A percentile compares a stretch with the other conserved stretches of the same genome.
Evolutionary conservation across 768 basidiomycete species (phyloP).

Genomic region (Guyanaporus albipodus): DNA sequence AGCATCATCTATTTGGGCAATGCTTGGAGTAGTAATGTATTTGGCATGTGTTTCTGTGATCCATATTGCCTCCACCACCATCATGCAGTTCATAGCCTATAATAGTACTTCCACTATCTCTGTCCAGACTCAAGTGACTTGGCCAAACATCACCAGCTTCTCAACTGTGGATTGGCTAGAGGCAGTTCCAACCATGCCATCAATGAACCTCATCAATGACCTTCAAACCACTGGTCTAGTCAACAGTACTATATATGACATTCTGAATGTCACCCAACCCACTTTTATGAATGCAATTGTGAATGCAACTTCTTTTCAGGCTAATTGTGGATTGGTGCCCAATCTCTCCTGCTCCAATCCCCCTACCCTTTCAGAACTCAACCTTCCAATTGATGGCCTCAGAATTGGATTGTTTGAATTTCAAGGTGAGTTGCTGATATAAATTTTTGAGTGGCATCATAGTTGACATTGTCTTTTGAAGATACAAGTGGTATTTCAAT

Average conservation of each 20-base stretch:
- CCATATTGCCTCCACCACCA: slow-evolving; percentile 18
- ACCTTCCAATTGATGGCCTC: neutral
- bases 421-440: neutral
- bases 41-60: slow-evolving; percentile 15
- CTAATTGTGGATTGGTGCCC: slow-evolving; percentile 8
- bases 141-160: slow-evolving; percentile 6
- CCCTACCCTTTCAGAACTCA: neutral
- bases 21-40: slow-evolving; percentile 14
- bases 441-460: neutral
- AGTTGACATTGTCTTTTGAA: neutral
- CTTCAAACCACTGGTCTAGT: slow-evolving; percentile 4
- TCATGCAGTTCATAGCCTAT: slow-evolving; percentile 19
- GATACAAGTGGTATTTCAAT: too few relatives aligned
- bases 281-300: slow-evolving; percentile 3
- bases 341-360: neutral
- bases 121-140: neutral
- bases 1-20: slow-evolving; percentile 9
- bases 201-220: neutral
- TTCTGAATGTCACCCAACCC: neutral
- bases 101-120: neutral
- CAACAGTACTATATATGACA: slow-evolving; percentile 15
- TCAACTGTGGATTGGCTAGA: neutral
- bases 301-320: slow-evolving; percentile 10
- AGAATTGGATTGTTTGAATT: neutral
- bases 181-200: neutral